Evolutionary conservation across 805 yeast genomes (phyloP).

Genomic region (Pichia paraexigua): DNA sequence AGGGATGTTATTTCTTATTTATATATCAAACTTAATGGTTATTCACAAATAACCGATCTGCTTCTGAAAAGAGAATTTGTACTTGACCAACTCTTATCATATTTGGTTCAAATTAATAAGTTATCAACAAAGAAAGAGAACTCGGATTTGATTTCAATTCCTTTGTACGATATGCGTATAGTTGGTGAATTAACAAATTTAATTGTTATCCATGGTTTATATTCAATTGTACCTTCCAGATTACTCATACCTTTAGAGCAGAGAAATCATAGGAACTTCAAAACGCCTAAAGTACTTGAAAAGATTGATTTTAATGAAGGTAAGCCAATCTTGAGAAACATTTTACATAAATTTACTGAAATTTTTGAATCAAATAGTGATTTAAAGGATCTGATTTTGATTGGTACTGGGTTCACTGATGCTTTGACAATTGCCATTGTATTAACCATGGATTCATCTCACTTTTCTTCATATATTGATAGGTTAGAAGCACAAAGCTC

Average conservation of each 20-base stretch:
- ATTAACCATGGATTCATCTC: constrained; percentile 26
- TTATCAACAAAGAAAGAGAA: constrained; percentile 26
- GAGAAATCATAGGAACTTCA: constrained; percentile 46
- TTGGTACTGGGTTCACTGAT: constrained; percentile 64
- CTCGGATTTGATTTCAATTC: constrained; percentile 45
- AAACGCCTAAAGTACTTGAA: constrained; percentile 17
- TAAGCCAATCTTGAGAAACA: constrained; percentile 14
- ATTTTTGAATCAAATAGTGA: constrained; percentile 39
- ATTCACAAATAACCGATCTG: neutral
- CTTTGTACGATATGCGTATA: constrained; percentile 77
- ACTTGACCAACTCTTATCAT: constrained; percentile 30
- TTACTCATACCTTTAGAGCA: constrained; percentile 60
- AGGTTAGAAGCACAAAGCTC: constrained; percentile 40
- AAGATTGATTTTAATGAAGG: constrained; percentile 17
- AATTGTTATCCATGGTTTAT: constrained; percentile 64
- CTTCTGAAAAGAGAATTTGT: constrained; percentile 19
- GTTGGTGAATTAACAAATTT: constrained; percentile 58
- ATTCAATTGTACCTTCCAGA: constrained; percentile 48
- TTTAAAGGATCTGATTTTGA: constrained; percentile 43
- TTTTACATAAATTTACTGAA: constrained; percentile 26
- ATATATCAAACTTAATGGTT: constrained; percentile 2
- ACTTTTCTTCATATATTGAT: neutral
- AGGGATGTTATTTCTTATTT: constrained; percentile 6
- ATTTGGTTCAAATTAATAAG: constrained; percentile 33
- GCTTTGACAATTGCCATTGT: constrained; percentile 42